Conservation (phyloP, 1,284 basidiomycete genomes). For the Ceratobasidium sp. region DNA sequence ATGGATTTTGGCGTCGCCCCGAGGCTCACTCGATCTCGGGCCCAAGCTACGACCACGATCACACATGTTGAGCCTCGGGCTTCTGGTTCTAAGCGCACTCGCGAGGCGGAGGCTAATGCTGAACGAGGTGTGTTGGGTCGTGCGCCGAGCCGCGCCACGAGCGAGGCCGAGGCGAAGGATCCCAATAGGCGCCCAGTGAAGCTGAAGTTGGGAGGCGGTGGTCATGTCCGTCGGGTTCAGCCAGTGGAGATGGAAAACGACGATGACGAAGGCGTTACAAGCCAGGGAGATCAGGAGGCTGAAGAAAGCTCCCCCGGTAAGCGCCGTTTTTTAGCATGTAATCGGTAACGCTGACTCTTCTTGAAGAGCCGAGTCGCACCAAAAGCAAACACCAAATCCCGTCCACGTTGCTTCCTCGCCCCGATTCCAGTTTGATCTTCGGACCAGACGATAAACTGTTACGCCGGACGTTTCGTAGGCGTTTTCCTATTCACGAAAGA, state of each 20-base stretch:
- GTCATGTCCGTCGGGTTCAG: too few species aligned
- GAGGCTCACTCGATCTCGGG: too few species aligned
- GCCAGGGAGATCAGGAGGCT: not conserved
- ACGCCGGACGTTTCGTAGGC: slow-evolving; percentile 22
- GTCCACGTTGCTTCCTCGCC: slow-evolving; percentile 27
- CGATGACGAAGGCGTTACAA: too few species aligned
- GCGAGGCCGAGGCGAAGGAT: too few species aligned
- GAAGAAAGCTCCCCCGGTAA: not conserved
- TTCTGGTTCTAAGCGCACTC: too few species aligned
- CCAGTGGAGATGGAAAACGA: too few species aligned
- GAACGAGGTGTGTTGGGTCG: not conserved
- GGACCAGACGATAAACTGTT: slow-evolving; percentile 1
- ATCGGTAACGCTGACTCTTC: not conserved
- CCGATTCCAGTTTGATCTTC: not conserved
- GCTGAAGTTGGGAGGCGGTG: too few species aligned
- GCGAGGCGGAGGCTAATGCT: too few species aligned
- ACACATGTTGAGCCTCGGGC: too few species aligned
- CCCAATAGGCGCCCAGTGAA: too few species aligned
- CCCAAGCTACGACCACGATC: too few species aligned
- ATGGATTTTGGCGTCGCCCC: not conserved
- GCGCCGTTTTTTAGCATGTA: not conserved
- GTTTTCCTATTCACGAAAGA: slow-evolving; percentile 18
- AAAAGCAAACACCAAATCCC: not conserved
- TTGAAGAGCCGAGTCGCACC: not conserved
- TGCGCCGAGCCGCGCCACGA: not conserved